phyloP scores from a whole-genome alignment of 768 basidiomycete species.

The Melanogaster broomeanus region DNA sequence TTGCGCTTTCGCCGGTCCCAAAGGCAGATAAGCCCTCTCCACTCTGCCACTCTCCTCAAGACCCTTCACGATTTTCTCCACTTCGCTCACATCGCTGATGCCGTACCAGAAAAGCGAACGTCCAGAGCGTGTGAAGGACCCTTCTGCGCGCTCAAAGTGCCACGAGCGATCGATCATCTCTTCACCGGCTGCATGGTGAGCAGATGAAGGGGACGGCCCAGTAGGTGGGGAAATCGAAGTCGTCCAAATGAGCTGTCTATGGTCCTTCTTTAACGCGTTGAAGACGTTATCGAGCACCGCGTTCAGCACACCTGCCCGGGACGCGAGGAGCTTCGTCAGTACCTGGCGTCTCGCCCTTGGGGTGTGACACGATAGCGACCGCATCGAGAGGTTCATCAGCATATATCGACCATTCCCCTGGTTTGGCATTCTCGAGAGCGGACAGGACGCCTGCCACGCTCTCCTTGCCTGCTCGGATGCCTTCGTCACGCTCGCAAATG shows the following conservation, averaged over 20 bases:
- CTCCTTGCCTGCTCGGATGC: conserved; percentile 77
- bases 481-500: conserved; percentile 93
- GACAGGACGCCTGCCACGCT: conserved; percentile 84
- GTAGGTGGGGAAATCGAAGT: conserved; percentile 56
- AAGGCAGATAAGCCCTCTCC: conserved; percentile 84
- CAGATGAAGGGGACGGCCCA: conserved; percentile 4
- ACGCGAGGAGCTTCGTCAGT: conserved; percentile 89
- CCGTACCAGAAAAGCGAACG: conserved; percentile 98
- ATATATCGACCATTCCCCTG: conserved; percentile 89
- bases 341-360: conserved; percentile 86
- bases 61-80: conserved; percentile 82
- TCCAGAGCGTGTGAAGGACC: conserved; percentile 94
- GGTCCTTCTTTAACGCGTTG: conserved; percentile 93
- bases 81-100: conserved; percentile 85
- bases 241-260: conserved; percentile 97
- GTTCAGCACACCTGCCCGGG: conserved; percentile 88
- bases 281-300: conserved; percentile 97
- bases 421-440: conserved; percentile 61
- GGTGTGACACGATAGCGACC: conserved; percentile 91
- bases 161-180: conserved; percentile 84
- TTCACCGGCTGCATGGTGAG: conserved; percentile 55
- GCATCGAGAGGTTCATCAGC: conserved; percentile 98
- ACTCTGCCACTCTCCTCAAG: conserved; percentile 82
- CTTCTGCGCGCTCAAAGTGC: conserved; percentile 99
- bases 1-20: conserved; percentile 19